These are phyloP conservation scores for Amniculicola lignicola DNA, from an alignment of 495 filamentous ascomycete species.

Conservation along the genomic window DNA sequence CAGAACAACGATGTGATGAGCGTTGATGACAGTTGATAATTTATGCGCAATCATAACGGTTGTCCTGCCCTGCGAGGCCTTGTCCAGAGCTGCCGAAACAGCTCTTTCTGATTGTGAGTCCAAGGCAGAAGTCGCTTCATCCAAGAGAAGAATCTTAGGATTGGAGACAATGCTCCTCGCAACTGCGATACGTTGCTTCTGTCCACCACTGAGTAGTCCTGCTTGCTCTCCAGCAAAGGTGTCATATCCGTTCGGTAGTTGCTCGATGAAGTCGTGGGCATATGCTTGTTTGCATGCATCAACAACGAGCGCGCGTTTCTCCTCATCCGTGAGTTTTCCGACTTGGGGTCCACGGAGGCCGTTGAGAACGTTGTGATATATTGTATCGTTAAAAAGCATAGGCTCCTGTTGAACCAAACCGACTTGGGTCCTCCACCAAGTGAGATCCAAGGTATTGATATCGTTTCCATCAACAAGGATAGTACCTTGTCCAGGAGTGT, in stretches of 20 bases:
- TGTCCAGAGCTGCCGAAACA: slow-evolving; percentile 87
- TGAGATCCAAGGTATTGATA: slow-evolving; percentile 68
- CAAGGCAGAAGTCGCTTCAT: slow-evolving; percentile 90
- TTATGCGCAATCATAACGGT: slow-evolving; percentile 95
- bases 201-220: slow-evolving; percentile 85
- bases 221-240: slow-evolving; percentile 93
- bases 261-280: background rate
- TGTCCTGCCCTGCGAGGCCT: slow-evolving; percentile 77
- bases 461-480: slow-evolving; percentile 42
- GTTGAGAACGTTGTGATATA: slow-evolving; percentile 76
- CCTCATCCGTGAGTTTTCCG: too few species aligned
- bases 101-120: slow-evolving; percentile 93
- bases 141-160: slow-evolving; percentile 87
- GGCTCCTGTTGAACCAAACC: slow-evolving; percentile 82
- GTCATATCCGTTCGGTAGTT: slow-evolving; percentile 57
- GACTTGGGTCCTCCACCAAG: slow-evolving; percentile 68
- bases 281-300: slow-evolving; percentile 64
- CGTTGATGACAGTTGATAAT: slow-evolving; percentile 86
- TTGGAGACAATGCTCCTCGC: slow-evolving; percentile 87
- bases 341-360: slow-evolving; percentile 48
- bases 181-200: slow-evolving; percentile 88
- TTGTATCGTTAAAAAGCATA: slow-evolving; percentile 76
- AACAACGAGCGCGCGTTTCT: too few species aligned
- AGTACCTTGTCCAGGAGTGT: slow-evolving; percentile 47
- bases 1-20: slow-evolving; percentile 95